These are phyloP conservation scores for Scenedesmus sp. DNA, from an alignment of 163 green algal genomes.

Conservation along the genomic window DNA sequence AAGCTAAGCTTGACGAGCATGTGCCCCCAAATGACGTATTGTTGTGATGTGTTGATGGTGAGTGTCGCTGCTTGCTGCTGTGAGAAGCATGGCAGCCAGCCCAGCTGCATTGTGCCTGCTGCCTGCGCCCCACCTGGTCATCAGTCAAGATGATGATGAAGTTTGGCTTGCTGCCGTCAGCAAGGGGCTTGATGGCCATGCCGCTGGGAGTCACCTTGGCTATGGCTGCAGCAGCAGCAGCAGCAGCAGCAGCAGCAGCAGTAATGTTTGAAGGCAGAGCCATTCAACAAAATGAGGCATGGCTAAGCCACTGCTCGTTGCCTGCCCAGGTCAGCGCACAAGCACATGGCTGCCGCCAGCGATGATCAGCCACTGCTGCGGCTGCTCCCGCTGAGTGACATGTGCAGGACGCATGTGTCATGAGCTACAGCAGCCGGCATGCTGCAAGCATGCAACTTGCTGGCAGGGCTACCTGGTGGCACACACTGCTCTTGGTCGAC, in stretches of 20 bases:
- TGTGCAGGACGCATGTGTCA: too few relatives aligned
- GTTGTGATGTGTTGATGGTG: too few relatives aligned
- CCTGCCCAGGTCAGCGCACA: neutral
- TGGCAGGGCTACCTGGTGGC: neutral
- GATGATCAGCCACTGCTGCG: neutral
- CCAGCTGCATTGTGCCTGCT: neutral
- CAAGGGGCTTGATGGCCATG: neutral
- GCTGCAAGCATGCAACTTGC: too few relatives aligned
- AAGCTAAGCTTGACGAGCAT: too few relatives aligned
- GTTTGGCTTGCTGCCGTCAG: constrained; percentile 21
- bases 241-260: constrained; percentile 1
- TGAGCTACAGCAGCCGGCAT: too few relatives aligned
- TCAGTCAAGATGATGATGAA: constrained; percentile 42
- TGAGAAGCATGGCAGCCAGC: neutral
- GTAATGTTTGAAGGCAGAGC: neutral
- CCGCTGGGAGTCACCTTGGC: neutral
- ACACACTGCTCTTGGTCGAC: neutral
- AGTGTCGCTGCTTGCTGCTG: too few relatives aligned
- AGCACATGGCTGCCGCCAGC: neutral
- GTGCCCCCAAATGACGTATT: too few relatives aligned
- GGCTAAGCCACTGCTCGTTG: neutral
- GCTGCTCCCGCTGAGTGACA: too few relatives aligned
- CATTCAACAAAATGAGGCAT: neutral
- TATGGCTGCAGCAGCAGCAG: constrained; percentile 7
- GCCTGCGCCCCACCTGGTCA: constrained; percentile 13